Base-by-base conservation (phyloP, 441 rosid genomes). In the Theobroma grandiflorum region DNA sequence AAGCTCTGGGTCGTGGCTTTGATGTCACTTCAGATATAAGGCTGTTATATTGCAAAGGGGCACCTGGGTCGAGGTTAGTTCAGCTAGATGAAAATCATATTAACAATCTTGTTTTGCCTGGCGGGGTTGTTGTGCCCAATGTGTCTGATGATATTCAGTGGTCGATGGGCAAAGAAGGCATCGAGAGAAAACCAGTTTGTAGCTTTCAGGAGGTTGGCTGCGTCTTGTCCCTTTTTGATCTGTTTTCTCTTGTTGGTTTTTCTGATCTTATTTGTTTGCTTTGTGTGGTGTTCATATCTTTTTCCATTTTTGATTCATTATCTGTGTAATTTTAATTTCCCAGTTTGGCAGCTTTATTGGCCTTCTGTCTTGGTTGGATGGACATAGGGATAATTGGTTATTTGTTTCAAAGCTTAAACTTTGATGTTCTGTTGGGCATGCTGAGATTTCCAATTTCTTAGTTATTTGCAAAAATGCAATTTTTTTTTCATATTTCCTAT, bases 1-100 rank as follows among this genome's bases (percentile, higher is more conserved):
- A 96, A 83, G 98, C 98, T 82, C 43, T 96, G 84, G 99, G 99
- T 69, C 93, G 99, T 63, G 99, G 99, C 74, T 97, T 95, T 80
- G 98, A 95, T 89, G 98, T 95, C 40, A 94, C 99, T 78, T 97
- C 98, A 14, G 98, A 97, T 89, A 95, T 95, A 55, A 87, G 99
- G 85, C 92, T 97, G 79, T 86, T 97, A n/a, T 97, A 95, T 78
- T 95, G 98, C 80, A 97, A 95, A 85, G 98, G 99, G 52, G 89
- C 97, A 74, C 89, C 98, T 83, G 99, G 98, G 89, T 92, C 97
- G 43, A 93, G 98, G 85, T 85, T 97, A 45, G 93, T 97, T 72
- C 88, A 67, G 62, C 75, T 94, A 22, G 98, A 96, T 77, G 98
- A 94, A 80, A 89, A 85, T 40, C 85, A 84, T 50, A 85, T 82